phyloP scores from a whole-genome alignment of 106 monocot genomes.

The Gastrodia elata region DNA sequence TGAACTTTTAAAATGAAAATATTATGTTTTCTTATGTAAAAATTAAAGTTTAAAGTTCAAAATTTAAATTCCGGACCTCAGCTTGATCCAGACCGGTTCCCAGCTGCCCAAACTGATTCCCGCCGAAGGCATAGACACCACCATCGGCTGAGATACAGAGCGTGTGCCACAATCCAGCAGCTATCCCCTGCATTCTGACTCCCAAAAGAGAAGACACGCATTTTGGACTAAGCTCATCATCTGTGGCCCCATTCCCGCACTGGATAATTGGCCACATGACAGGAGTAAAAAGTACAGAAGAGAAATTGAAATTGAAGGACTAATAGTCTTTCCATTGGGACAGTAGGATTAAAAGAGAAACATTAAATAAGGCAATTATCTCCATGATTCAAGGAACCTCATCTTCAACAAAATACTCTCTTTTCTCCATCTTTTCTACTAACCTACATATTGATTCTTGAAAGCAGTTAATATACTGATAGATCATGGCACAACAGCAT shows the following conservation, averaged over 20 bases:
- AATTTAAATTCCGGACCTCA: constrained; percentile 40
- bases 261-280: constrained; percentile 23
- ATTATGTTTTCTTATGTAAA: no score
- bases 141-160: constrained; percentile 79
- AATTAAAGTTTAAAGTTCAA: not conserved
- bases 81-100: constrained; percentile 88
- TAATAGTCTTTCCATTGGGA: constrained; percentile 5
- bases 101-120: constrained; percentile 96
- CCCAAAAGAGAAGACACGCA: constrained; percentile 90
- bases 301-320: constrained; percentile 11
- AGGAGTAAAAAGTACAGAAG: constrained; percentile 14
- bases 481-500: constrained; percentile 1
- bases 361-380: constrained; percentile 20
- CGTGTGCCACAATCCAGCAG: constrained; percentile 94
- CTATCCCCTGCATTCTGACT: constrained; percentile 52
- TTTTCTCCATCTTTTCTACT: constrained; percentile 71
- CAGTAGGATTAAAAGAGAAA: constrained; percentile 8
- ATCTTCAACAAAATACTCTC: constrained; percentile 59
- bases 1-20: no score
- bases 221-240: constrained; percentile 82
- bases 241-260: constrained; percentile 91
- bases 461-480: constrained; percentile 39
- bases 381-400: constrained; percentile 42
- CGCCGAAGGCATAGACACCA: constrained; percentile 87
- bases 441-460: constrained; percentile 54